Evolutionary conservation across 1,284 basidiomycete species (phyloP), one percentile per base, ranked within the genome.

Genomic region (Pascua guehoae): DNA sequence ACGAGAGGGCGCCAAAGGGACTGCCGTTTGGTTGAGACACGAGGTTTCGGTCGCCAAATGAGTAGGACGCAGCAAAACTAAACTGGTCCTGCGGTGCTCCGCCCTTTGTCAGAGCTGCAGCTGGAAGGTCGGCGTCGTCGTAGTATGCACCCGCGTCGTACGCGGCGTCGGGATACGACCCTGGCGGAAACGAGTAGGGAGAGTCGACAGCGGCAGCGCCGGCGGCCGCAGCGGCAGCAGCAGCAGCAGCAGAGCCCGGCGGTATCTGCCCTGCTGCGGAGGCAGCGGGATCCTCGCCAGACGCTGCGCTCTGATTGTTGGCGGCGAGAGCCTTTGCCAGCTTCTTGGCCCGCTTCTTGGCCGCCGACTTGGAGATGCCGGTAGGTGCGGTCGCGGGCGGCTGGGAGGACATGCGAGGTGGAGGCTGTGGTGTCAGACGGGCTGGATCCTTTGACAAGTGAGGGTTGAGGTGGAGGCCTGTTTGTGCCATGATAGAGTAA

Each of bases 311-410:
- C 49, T 53, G 51, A 43, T 47, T 56, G 45, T 41, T 50, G 38
- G 54, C 41, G 37, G 52, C 63, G 18, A 61, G 53, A 40, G 69
- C 64, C 62, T 68, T 68, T 43, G 71, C 65, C 47, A 67, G 68
- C 66, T 73, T 74, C 68, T 76, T 76, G 56, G 72, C 67, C 61
- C 66, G 63, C 64, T 76, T 76, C 71, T 74, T 76, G 53, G 72
- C 72, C 61, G 69, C 68, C 60, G 72, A 73, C 68, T 75, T 75
- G 49, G 73, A 69, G 49, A 70, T 65, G 67, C 66, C 69, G 57
- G 68, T 60, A 49, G 63, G 61, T 53, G 58, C 58, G 51, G 54
- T 60, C 54, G 66, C 56, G 43, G 61, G 54, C 48, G 66, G 63
- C 56, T 67, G 64, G 64, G 65, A 64, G 60, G 70, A 70, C 66